Base-by-base conservation (phyloP, 1,139 yeast species). In the Magnusiomyces sp. region DNA sequence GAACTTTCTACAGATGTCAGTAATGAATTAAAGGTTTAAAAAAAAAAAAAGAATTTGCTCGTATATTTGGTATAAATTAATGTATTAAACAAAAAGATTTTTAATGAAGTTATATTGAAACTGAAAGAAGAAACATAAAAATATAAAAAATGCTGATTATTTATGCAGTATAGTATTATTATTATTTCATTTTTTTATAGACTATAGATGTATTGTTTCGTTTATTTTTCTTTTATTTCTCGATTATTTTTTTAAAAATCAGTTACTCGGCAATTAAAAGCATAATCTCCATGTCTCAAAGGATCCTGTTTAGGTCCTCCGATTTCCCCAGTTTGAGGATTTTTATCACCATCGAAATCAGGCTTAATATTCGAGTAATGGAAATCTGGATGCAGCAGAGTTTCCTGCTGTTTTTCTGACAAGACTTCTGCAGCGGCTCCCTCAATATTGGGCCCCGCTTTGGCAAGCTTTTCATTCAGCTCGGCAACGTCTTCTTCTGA, bases 241-340 rank as follows among this genome's bases (percentile, higher is more conserved):
- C 13, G 6, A 11, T n/a, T 14, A 4, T 34, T 14, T 37, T 37
- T 19, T 38, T 45, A 92, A 63, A 92, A 94, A 65, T 94, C 99
- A 1, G 97, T 90, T 32, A 88, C 96, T 63, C 97, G 78, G 0
- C 98, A 98, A 63, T 92, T 90, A 65, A 83, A 94, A 2, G 96
- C 81, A 79, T 95, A 94, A 60, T 94, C 99, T 42, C 90, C 92
- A 62, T 88, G 95, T 59, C 81, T 80, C 58, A 88, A 73, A 0
- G 99, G 99, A 62, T 94, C 97, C 66, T 92, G 97, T 62, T 94
- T 94, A n/a, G 99, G 99, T 0, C 98, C 99, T 40, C 96, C 96
- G 33, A 83, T 73, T 67, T 94, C 99, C 1, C 98, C 98, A 0
- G 97, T 90, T 52, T 74, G 75, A 0, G 99, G 99, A 62, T 92